Base-by-base conservation (phyloP, 257 asterid species). In the Buddleja alternifolia region DNA sequence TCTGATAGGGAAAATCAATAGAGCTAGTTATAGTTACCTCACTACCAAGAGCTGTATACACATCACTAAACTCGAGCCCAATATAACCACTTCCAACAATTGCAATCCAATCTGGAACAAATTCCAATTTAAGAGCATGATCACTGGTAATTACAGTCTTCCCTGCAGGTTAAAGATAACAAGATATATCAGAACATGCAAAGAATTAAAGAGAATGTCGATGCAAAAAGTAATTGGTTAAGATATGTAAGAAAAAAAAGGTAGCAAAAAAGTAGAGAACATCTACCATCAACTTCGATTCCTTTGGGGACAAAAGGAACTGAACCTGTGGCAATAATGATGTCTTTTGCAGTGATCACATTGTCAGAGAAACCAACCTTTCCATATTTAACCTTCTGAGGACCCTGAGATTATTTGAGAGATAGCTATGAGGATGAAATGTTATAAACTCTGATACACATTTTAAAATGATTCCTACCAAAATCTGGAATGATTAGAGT, bases 61-160 rank as follows among this genome's bases (percentile, higher is more conserved):
- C 96, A 73, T 89, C 96, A 78, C 96, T 90, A 73, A 88, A 90
- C 76, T 88, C 97, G 54, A 90, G 97, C 36, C 97, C 97, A 69
- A 90, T 90, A 77, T 90, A 90, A 54, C 97, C 97, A 83, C 97
- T 90, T 79, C 97, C 96, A 24, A 90, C 89, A 74, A 91, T 91
- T 29, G 96, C 97, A 73, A 91, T 86, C 97, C 97, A 91, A 11
- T 91, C 86, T 1, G 97, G 96, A 67, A 91, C 81, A 55, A 71
- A 80, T 77, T 91, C 95, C 81, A 91, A 73, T 71, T 88, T 91
- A 74, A 91, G 96, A 45, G 97, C 96, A 82, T 91, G 96, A 69
- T 91, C 96, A 21, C 97, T 91, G 77, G 97, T 91, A 63, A 91
- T 86, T 53, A 88, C 97, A 7, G 96, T 83, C 95, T 91, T 91